A percentile compares a stretch with the other conserved stretches of the same genome.
Conservation (phyloP, 495 filamentous ascomycete species). For the Annulohypoxylon moriforme region DNA sequence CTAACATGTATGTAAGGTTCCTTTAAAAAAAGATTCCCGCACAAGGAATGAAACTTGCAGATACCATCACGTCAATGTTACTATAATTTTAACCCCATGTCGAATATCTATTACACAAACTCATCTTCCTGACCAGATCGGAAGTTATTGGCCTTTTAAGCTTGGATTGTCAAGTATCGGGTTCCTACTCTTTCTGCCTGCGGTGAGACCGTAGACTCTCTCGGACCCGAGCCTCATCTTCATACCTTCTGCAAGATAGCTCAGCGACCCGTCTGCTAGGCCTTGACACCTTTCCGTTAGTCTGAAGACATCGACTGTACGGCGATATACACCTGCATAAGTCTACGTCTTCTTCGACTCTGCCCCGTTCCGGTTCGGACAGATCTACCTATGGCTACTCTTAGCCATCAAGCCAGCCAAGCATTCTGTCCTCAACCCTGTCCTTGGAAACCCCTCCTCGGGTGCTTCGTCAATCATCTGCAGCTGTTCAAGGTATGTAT, state of each 20-base stretch:
- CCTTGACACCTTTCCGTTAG: slow-evolving; percentile 11
- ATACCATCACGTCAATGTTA: slow-evolving; percentile 4
- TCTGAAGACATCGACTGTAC: slow-evolving; percentile 21
- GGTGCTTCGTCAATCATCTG: slow-evolving; percentile 28
- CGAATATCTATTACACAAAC: slow-evolving; percentile 18
- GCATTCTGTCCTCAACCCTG: slow-evolving; percentile 24
- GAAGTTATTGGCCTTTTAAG: slow-evolving; percentile 18
- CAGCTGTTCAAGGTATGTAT: slow-evolving; percentile 22
- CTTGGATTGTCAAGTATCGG: slow-evolving; percentile 36
- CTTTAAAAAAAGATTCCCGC: slow-evolving; percentile 4
- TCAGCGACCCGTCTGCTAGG: slow-evolving; percentile 40
- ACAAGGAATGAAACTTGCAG: slow-evolving; percentile 10
- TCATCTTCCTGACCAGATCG: slow-evolving; percentile 18
- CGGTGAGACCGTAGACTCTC: slow-evolving; percentile 26
- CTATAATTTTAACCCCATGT: background rate
- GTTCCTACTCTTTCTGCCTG: slow-evolving; percentile 29
- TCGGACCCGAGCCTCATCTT: slow-evolving; percentile 41
- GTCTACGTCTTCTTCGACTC: slow-evolving; percentile 21
- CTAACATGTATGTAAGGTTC: background rate
- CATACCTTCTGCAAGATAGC: slow-evolving; percentile 40
- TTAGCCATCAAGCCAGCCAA: slow-evolving; percentile 34
- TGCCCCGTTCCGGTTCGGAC: slow-evolving; percentile 33
- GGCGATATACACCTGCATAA: slow-evolving; percentile 37
- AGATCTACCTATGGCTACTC: slow-evolving; percentile 17
- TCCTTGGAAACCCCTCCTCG: slow-evolving; percentile 38